Conservation (phyloP, 1,284 basidiomycete genomes). For the Porogramme epimiltina region DNA sequence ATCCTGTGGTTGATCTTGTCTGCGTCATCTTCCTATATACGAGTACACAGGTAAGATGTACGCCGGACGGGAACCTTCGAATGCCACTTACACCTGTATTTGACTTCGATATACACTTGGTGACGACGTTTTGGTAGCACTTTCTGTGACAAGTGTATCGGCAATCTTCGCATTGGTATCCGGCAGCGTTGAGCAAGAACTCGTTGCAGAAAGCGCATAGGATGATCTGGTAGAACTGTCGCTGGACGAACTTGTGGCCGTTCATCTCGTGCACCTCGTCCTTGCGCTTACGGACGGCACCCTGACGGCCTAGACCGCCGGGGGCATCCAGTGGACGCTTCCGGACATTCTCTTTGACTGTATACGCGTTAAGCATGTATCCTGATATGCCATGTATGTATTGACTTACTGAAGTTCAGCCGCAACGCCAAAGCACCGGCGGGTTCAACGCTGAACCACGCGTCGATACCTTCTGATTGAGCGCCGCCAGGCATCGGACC, state of each 20-base stretch:
- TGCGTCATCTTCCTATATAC: constrained; percentile 85
- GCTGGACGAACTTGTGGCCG: constrained; percentile 96
- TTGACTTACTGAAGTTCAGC: constrained; percentile 84
- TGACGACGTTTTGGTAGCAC: constrained; percentile 98
- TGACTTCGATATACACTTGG: constrained; percentile 98
- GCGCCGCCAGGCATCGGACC: constrained; percentile 33
- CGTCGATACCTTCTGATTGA: constrained; percentile 83
- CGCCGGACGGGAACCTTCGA: not conserved
- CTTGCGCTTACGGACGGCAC: constrained; percentile 96
- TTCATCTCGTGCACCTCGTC: constrained; percentile 99
- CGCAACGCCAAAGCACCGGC: constrained; percentile 90
- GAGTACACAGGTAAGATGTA: constrained; percentile 12
- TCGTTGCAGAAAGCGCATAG: constrained; percentile 98
- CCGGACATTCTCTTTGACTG: constrained; percentile 96
- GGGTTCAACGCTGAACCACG: constrained; percentile 98
- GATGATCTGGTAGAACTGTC: constrained; percentile 99
- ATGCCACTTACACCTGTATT: constrained; percentile 78
- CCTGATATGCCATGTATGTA: constrained; percentile 2
- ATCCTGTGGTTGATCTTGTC: constrained; percentile 99
- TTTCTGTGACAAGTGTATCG: constrained; percentile 99
- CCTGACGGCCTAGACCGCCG: constrained; percentile 93
- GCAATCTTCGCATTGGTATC: constrained; percentile 99
- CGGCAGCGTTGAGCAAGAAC: constrained; percentile 95
- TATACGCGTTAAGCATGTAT: constrained; percentile 17
- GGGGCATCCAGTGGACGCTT: constrained; percentile 91